These are phyloP conservation scores for Neofusicoccum laricinum DNA, from an alignment of 2,329 filamentous ascomycete genomes.

Conservation along the genomic window DNA sequence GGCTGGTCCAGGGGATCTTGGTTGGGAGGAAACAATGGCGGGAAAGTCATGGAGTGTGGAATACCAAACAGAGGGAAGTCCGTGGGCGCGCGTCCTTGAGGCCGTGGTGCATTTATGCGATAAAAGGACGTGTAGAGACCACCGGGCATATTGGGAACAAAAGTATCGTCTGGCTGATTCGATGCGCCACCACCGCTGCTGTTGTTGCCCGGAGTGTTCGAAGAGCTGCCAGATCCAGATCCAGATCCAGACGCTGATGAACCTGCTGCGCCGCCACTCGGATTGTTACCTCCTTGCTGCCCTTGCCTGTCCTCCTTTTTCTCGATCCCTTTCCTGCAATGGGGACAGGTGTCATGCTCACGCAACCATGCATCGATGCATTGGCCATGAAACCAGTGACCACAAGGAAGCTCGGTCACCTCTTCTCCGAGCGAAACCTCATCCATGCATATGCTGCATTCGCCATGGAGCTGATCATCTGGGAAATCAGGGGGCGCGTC, in stretches of 20 bases:
- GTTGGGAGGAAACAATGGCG: neutral
- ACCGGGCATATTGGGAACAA: constrained; percentile 10
- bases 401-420: constrained; percentile 77
- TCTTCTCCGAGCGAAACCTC: constrained; percentile 70
- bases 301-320: constrained; percentile 20
- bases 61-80: neutral
- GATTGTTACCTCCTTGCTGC: neutral
- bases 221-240: neutral
- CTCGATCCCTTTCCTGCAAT: constrained; percentile 61
- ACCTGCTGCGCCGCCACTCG: neutral
- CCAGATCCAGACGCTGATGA: constrained; percentile 9
- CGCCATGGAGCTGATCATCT: constrained; percentile 45
- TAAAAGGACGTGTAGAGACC: constrained; percentile 1
- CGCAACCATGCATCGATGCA: constrained; percentile 82
- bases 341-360: constrained; percentile 90
- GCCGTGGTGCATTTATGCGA: neutral
- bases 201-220: neutral
- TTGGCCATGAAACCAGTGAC: constrained; percentile 86
- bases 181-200: neutral
- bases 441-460: constrained; percentile 96
- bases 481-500: constrained; percentile 34
- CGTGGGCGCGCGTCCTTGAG: neutral
- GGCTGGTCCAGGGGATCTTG: neutral
- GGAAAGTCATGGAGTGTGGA: neutral
- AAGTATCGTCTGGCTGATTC: neutral